These are phyloP conservation scores for Naematelia encephala DNA, from an alignment of 768 basidiomycete genomes.

Conservation along the genomic window DNA sequence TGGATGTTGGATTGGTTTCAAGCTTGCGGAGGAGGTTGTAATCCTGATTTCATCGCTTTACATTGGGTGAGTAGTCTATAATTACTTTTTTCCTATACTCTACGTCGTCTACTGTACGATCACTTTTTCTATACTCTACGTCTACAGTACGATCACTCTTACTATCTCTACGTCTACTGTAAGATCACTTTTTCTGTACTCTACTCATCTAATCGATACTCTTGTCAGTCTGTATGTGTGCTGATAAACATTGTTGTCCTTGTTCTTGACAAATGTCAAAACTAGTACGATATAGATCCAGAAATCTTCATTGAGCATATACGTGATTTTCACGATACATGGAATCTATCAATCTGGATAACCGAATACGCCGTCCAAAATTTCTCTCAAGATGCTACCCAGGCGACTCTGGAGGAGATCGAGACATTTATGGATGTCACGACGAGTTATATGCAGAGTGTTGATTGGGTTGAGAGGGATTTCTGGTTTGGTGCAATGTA, in stretches of 20 bases:
- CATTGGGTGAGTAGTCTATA: slow-evolving; percentile 51
- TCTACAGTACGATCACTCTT: too few species aligned
- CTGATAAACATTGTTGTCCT: not conserved
- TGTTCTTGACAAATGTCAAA: too few species aligned
- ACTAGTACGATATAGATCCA: slow-evolving; percentile 61
- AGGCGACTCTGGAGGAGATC: slow-evolving; percentile 57
- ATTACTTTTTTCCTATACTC: not conserved
- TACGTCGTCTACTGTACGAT: not conserved
- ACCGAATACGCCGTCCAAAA: slow-evolving; percentile 47
- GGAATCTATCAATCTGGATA: slow-evolving; percentile 60
- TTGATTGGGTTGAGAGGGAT: slow-evolving; percentile 60
- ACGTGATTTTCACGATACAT: slow-evolving; percentile 57
- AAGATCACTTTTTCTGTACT: too few species aligned
- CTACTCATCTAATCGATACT: too few species aligned
- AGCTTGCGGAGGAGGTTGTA: slow-evolving; percentile 57
- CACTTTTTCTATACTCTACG: not conserved
- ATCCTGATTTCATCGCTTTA: slow-evolving; percentile 60
- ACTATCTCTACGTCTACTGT: too few species aligned
- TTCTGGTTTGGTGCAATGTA: slow-evolving; percentile 63
- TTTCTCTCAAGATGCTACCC: slow-evolving; percentile 32
- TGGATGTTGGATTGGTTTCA: slow-evolving; percentile 60
- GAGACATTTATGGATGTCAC: slow-evolving; percentile 57
- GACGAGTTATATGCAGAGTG: slow-evolving; percentile 58
- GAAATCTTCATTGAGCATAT: slow-evolving; percentile 59
- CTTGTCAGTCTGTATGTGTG: too few species aligned